phyloP scores from a whole-genome alignment of 768 basidiomycete genomes.

The Termitomyces eurrhizus region DNA sequence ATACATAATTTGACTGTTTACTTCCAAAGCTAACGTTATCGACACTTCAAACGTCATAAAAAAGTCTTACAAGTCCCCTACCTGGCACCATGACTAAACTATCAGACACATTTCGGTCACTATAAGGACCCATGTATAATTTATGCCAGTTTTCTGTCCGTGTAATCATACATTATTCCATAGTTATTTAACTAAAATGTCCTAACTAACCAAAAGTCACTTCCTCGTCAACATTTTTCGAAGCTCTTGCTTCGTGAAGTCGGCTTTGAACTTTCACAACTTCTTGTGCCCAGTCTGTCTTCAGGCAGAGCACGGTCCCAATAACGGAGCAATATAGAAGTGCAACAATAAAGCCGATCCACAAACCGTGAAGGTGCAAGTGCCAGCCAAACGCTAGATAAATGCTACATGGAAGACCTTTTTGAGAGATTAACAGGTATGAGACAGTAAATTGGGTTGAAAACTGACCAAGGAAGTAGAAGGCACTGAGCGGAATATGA shows the following conservation, averaged over 20 bases:
- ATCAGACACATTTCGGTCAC: too few species aligned
- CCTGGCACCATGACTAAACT: too few species aligned
- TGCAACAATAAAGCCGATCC: conserved; percentile 2
- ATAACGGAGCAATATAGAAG: not conserved
- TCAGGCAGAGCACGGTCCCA: not conserved
- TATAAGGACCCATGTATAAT: too few species aligned
- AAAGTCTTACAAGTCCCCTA: too few species aligned
- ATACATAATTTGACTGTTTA: too few species aligned
- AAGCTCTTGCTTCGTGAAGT: not conserved
- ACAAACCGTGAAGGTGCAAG: not conserved
- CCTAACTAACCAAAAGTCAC: too few species aligned
- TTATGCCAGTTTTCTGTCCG: too few species aligned
- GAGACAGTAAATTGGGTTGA: not conserved
- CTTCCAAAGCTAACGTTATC: too few species aligned
- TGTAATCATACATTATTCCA: too few species aligned
- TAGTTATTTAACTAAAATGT: too few species aligned
- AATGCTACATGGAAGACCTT: conserved; percentile 2
- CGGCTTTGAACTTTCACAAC: not conserved
- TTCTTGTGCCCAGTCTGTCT: not conserved
- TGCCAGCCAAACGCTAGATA: conserved; percentile 1
- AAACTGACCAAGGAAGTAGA: conserved; percentile 1
- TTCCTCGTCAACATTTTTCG: not conserved
- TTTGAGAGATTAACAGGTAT: not conserved
- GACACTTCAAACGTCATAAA: too few species aligned
- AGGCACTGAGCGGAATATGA: not conserved